phyloP scores from a whole-genome alignment of 768 basidiomycete species.

The Lentinula edodes region DNA sequence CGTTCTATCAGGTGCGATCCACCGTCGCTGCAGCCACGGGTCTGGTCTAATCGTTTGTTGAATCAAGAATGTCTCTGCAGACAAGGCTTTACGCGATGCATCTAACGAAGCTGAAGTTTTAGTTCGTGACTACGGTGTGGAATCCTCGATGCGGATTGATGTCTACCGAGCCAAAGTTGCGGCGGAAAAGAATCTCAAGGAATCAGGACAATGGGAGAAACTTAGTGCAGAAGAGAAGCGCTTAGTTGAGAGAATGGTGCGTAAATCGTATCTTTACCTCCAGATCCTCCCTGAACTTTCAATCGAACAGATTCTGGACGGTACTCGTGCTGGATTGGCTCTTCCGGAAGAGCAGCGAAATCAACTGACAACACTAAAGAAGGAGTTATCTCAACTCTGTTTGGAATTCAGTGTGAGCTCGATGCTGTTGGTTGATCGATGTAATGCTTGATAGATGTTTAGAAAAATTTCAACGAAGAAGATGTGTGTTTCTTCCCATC shows the following conservation, averaged over 20 bases:
- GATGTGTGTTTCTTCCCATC: slow-evolving; percentile 36
- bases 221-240: slow-evolving; percentile 65
- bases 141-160: slow-evolving; percentile 77
- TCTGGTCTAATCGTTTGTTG: not conserved
- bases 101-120: slow-evolving; percentile 70
- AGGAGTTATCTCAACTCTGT: slow-evolving; percentile 69
- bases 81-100: slow-evolving; percentile 75
- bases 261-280: slow-evolving; percentile 1
- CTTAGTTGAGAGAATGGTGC: slow-evolving; percentile 73
- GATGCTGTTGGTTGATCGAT: not conserved
- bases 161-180: slow-evolving; percentile 68
- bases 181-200: slow-evolving; percentile 64
- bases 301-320: slow-evolving; percentile 54
- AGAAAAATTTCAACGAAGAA: slow-evolving; percentile 92
- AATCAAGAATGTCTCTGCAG: slow-evolving; percentile 56
- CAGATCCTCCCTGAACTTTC: not conserved
- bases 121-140: slow-evolving; percentile 66
- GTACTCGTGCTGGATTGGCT: slow-evolving; percentile 73
- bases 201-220: slow-evolving; percentile 54
- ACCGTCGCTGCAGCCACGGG: not conserved
- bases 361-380: slow-evolving; percentile 57
- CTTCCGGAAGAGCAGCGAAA: slow-evolving; percentile 59
- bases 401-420: slow-evolving; percentile 70
- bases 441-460: not conserved
- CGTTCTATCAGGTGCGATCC: slow-evolving; percentile 56